Evolutionary conservation across 371 early-diverging fungal genomes (phyloP).

Genomic region (Mortierella sp.): DNA sequence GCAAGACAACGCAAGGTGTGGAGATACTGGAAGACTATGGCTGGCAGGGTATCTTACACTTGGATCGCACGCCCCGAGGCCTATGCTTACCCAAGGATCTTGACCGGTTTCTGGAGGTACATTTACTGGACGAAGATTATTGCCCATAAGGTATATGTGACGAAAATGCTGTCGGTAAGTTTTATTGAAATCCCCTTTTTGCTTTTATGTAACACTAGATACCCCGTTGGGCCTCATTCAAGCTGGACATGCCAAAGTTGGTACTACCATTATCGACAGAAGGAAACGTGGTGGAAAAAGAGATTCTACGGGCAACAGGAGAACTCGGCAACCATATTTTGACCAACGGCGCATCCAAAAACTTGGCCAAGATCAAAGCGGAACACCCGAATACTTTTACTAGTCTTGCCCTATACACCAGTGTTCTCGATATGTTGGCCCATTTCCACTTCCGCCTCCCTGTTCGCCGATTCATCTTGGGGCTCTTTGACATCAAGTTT

Average conservation of each 20-base stretch:
- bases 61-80: slow-evolving; percentile 67
- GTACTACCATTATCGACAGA: slow-evolving; percentile 59
- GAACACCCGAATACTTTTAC: slow-evolving; percentile 76
- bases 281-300: slow-evolving; percentile 68
- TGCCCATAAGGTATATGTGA: no score
- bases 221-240: slow-evolving; percentile 72
- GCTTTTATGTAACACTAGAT: slow-evolving; percentile 59
- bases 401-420: slow-evolving; percentile 69
- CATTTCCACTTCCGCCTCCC: slow-evolving; percentile 83
- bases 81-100: slow-evolving; percentile 80
- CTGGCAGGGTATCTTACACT: slow-evolving; percentile 80
- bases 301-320: slow-evolving; percentile 82
- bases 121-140: no score
- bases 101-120: slow-evolving; percentile 72
- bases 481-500: slow-evolving; percentile 83
- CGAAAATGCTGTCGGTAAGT: no score
- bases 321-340: slow-evolving; percentile 91
- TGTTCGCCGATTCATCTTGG: slow-evolving; percentile 83
- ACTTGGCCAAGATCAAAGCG: slow-evolving; percentile 71
- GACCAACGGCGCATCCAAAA: slow-evolving; percentile 83
- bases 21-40: slow-evolving; percentile 81
- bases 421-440: slow-evolving; percentile 74
- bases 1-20: slow-evolving; percentile 78
- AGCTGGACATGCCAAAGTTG: slow-evolving; percentile 65
- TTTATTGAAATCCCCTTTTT: neutral